Conservation (phyloP, 257 asterid genomes). For the Scutellaria barbata region DNA sequence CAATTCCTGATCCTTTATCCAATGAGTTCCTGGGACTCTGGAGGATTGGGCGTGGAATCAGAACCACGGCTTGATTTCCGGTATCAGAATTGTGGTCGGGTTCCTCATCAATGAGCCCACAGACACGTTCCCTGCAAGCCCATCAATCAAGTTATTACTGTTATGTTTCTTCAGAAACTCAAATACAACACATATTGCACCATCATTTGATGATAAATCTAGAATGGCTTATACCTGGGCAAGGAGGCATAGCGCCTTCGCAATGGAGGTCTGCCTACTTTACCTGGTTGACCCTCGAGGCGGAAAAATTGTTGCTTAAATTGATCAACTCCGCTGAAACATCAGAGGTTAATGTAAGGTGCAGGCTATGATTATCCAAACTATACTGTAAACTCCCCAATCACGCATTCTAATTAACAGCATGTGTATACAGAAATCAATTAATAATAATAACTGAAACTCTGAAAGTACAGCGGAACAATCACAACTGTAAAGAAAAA, state of each 20-base stretch:
- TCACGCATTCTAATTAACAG: not conserved
- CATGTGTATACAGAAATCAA: too few species aligned
- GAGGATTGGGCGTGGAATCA: conserved; percentile 56
- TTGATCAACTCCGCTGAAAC: conserved; percentile 83
- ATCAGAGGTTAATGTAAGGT: conserved; percentile 16
- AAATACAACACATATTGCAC: too few species aligned
- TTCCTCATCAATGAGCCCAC: conserved; percentile 72
- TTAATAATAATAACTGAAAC: not conserved
- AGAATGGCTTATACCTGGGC: conserved; percentile 63
- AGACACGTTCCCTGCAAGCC: conserved; percentile 78
- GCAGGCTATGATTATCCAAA: not conserved
- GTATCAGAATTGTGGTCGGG: conserved; percentile 50
- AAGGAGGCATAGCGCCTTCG: conserved; percentile 84
- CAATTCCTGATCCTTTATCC: conserved; percentile 50
- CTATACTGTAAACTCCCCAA: not conserved
- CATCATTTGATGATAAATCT: too few species aligned
- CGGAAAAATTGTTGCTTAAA: conserved; percentile 87
- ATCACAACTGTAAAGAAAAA: conserved; percentile 2
- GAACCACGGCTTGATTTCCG: conserved; percentile 47
- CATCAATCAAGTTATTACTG: conserved; percentile 7
- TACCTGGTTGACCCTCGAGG: conserved; percentile 77
- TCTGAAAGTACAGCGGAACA: not conserved
- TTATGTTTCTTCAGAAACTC: not conserved
- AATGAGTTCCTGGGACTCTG: conserved; percentile 61
- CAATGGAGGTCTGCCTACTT: conserved; percentile 61